Percentiles rank a stretch among this genome's conserved stretches.
Evolutionary conservation across 352 stramenopile genomes (phyloP).

Genomic region (Globisporangium alternatum): DNA sequence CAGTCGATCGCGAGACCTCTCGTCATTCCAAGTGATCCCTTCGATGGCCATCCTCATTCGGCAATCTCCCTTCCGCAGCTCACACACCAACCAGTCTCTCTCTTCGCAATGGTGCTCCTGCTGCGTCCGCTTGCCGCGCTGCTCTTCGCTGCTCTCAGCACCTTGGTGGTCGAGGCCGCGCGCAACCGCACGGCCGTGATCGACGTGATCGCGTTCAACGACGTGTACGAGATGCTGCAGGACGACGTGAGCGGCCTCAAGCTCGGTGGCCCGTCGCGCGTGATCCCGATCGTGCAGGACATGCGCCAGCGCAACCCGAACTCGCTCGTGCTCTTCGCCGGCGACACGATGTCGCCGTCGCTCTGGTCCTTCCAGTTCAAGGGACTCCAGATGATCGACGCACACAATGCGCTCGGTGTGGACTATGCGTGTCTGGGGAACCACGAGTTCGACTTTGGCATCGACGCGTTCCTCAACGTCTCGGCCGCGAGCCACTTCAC

Average conservation of each 20-base stretch:
- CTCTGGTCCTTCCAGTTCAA: slow-evolving; percentile 81
- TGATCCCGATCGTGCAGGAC: slow-evolving; percentile 58
- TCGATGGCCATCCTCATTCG: neutral
- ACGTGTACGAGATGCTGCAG: slow-evolving; percentile 79
- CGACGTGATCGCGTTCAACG: slow-evolving; percentile 74
- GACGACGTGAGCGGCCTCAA: slow-evolving; percentile 61
- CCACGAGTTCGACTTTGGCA: slow-evolving; percentile 80
- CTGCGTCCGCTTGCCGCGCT: neutral
- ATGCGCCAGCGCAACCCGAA: slow-evolving; percentile 61
- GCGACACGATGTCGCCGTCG: slow-evolving; percentile 80
- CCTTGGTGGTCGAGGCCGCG: neutral
- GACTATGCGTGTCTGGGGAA: slow-evolving; percentile 77
- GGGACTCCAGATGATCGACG: slow-evolving; percentile 75
- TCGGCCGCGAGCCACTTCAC: slow-evolving; percentile 49
- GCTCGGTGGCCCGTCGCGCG: slow-evolving; percentile 66
- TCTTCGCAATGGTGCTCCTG: neutral
- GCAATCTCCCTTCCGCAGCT: neutral
- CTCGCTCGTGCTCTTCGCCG: slow-evolving; percentile 72
- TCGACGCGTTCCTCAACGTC: slow-evolving; percentile 77
- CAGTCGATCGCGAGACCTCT: neutral
- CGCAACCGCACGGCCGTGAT: slow-evolving; percentile 49
- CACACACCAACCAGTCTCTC: neutral
- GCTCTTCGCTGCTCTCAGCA: neutral
- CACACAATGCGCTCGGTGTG: slow-evolving; percentile 70
- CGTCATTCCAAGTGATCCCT: neutral